Evolutionary conservation across 1,284 basidiomycete species (phyloP).

Genomic region (Megacollybia platyphylla): DNA sequence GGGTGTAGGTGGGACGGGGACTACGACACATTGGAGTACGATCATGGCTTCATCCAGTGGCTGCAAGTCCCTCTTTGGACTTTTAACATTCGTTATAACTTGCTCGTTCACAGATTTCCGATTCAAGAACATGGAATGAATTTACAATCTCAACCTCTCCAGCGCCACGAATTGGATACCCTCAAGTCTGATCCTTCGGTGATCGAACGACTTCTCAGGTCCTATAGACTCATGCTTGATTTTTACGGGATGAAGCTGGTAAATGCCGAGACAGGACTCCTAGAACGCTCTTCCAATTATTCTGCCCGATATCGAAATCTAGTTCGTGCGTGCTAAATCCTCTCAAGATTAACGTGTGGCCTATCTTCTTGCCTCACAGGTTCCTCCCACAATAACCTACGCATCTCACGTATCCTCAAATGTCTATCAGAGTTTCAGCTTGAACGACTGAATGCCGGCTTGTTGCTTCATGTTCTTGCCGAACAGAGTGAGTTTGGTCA

Average conservation of each 20-base stretch:
- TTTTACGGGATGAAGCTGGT: constrained; percentile 63
- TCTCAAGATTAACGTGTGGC: constrained; percentile 3
- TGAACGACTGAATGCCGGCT: constrained; percentile 50
- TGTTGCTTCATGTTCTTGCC: constrained; percentile 54
- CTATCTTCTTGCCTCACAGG: constrained; percentile 19
- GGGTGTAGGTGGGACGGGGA: constrained; percentile 46
- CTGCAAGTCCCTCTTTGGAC: constrained; percentile 30
- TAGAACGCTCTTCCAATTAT: constrained; percentile 34
- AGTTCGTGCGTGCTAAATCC: constrained; percentile 33
- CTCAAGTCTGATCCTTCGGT: constrained; percentile 44
- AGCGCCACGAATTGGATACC: constrained; percentile 45
- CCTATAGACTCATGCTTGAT: constrained; percentile 61
- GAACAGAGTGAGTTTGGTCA: constrained; percentile 53
- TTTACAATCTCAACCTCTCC: constrained; percentile 49
- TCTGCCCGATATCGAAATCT: constrained; percentile 49
- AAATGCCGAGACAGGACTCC: constrained; percentile 41
- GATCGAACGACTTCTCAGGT: constrained; percentile 37
- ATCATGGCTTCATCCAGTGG: constrained; percentile 69
- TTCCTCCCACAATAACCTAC: constrained; percentile 62
- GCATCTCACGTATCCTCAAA: constrained; percentile 69
- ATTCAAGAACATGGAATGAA: constrained; percentile 65
- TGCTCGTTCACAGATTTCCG: constrained; percentile 35
- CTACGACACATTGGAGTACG: constrained; percentile 49
- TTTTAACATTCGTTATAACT: neutral
- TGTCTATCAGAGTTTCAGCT: constrained; percentile 58